phyloP scores from a whole-genome alignment of 208 protist species.

The Leishmania gerbilli region DNA sequence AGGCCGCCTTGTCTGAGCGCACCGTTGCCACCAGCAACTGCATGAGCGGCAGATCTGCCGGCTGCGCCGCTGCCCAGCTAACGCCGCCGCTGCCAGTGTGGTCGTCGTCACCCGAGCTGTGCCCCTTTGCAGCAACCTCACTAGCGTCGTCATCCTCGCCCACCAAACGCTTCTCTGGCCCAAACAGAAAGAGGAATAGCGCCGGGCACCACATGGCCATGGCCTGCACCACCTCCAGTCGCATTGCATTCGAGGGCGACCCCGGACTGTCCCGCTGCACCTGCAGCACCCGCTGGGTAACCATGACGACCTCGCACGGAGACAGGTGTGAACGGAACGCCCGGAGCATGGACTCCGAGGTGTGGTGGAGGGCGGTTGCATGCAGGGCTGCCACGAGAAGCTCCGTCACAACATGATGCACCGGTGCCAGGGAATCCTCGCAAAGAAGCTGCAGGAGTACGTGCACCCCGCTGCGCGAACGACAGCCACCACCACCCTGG shows the following conservation, averaged over 20 bases:
- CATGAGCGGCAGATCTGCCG: slow-evolving; percentile 26
- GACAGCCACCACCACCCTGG: neutral
- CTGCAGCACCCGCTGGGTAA: slow-evolving; percentile 10
- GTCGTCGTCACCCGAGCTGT: neutral
- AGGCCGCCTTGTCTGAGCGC: slow-evolving; percentile 14
- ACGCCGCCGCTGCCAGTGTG: slow-evolving; percentile 1
- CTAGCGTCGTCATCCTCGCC: slow-evolving; percentile 1
- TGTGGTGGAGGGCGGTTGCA: slow-evolving; percentile 2
- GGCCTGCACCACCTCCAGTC: slow-evolving; percentile 28
- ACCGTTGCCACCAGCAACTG: slow-evolving; percentile 23
- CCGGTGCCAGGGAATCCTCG: neutral
- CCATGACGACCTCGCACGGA: neutral
- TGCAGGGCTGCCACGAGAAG: slow-evolving; percentile 26
- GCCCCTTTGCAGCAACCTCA: neutral
- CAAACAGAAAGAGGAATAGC: slow-evolving; percentile 28
- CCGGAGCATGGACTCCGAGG: slow-evolving; percentile 1
- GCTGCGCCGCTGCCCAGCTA: slow-evolving; percentile 2
- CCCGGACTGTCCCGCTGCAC: slow-evolving; percentile 16
- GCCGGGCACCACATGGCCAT: slow-evolving; percentile 32
- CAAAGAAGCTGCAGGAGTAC: slow-evolving; percentile 22
- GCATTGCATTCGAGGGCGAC: slow-evolving; percentile 27
- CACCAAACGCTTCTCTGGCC: slow-evolving; percentile 7
- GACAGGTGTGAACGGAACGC: slow-evolving; percentile 21
- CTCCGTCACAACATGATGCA: slow-evolving; percentile 23
- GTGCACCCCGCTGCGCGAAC: slow-evolving; percentile 12